Percentiles rank a stretch among this genome's conserved stretches.
Conservation (phyloP, 805 yeast genomes). For the Myxozyma neglecta region DNA sequence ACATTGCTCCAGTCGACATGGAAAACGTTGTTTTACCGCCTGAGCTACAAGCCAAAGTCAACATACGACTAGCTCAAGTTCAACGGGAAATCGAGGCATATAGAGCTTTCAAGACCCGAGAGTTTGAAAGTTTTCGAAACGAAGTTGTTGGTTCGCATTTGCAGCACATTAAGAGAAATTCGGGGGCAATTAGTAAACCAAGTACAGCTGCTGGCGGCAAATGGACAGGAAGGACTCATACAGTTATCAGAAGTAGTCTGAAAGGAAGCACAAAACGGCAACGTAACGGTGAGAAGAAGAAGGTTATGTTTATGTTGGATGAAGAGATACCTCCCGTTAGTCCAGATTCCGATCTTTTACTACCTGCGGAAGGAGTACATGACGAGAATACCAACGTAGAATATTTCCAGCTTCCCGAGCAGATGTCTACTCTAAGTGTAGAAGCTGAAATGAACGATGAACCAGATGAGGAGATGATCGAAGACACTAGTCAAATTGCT, state of each 20-base stretch:
- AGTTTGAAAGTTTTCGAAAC: conserved; percentile 16
- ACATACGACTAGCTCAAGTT: conserved; percentile 13
- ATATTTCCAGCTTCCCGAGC: conserved; percentile 17
- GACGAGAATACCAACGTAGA: conserved; percentile 1
- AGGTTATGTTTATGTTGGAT: conserved; percentile 23
- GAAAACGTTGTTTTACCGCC: conserved; percentile 13
- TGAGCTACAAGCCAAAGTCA: conserved; percentile 13
- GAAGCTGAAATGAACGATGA: neutral
- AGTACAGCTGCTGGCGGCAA: neutral
- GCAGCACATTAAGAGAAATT: neutral
- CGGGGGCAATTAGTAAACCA: neutral
- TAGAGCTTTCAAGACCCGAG: conserved; percentile 18
- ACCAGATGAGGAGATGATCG: conserved; percentile 17
- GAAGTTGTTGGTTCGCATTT: conserved; percentile 14
- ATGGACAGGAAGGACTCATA: neutral
- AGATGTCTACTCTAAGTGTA: conserved; percentile 9
- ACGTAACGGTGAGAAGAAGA: conserved; percentile 24
- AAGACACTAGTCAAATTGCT: neutral
- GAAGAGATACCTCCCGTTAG: conserved; percentile 28
- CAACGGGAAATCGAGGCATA: conserved; percentile 22
- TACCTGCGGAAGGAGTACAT: conserved; percentile 3
- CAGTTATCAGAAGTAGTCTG: conserved; percentile 16
- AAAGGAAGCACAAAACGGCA: conserved; percentile 20
- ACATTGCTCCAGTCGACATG: conserved; percentile 7
- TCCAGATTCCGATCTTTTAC: conserved; percentile 23